phyloP scores from a whole-genome alignment of 805 yeast genomes.

The Candida jianshihensis region DNA sequence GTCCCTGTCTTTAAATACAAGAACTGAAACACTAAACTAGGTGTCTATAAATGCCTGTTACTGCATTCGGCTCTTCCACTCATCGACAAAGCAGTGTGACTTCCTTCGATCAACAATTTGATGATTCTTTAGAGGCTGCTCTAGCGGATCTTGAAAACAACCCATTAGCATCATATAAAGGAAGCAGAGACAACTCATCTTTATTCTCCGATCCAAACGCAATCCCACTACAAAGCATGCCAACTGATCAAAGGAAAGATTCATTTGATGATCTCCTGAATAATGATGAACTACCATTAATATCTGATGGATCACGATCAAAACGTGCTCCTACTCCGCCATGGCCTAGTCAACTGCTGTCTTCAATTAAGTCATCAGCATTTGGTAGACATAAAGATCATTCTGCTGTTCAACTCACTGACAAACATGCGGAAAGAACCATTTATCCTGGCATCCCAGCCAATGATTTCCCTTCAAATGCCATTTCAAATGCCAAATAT shows the following conservation, averaged over 20 bases:
- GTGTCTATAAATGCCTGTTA: conserved; percentile 19
- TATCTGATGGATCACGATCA: neutral
- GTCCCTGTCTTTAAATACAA: too few species aligned
- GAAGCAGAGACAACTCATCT: conserved; percentile 21
- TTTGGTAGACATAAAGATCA: conserved; percentile 4
- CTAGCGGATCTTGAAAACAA: conserved; percentile 43
- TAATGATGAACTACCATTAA: conserved; percentile 14
- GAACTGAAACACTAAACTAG: too few species aligned
- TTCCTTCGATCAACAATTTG: conserved; percentile 56
- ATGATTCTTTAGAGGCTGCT: conserved; percentile 60
- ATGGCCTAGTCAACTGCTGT: too few species aligned
- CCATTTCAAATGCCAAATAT: conserved; percentile 91
- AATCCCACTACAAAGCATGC: conserved; percentile 26
- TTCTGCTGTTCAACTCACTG: conserved; percentile 20
- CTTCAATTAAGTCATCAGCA: conserved; percentile 5
- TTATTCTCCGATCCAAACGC: conserved; percentile 27
- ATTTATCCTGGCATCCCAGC: conserved; percentile 37
- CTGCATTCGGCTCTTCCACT: conserved; percentile 11
- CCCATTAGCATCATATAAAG: conserved; percentile 24
- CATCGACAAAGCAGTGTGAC: conserved; percentile 28
- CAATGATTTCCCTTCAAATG: conserved; percentile 52
- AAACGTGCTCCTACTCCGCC: too few species aligned
- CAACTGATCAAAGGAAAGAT: conserved; percentile 17
- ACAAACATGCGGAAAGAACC: conserved; percentile 30
- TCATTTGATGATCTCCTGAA: conserved; percentile 19